phyloP scores from a whole-genome alignment of 495 filamentous ascomycete genomes.

The Sordaria brevicollis region DNA sequence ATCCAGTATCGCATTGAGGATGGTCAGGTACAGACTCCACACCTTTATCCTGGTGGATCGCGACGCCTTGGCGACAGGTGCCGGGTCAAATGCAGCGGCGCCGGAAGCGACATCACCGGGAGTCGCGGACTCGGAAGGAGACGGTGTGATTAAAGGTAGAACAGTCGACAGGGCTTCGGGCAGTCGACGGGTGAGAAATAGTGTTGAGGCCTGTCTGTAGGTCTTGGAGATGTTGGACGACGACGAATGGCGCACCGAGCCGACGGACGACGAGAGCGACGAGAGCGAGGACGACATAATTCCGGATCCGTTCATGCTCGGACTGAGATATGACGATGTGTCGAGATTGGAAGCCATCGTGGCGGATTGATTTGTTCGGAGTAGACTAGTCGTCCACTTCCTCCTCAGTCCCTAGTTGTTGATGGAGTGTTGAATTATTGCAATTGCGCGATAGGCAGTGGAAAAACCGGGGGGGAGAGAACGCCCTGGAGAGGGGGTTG shows the following conservation, averaged over 20 bases:
- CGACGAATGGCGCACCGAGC: constrained; percentile 44
- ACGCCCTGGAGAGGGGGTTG: background rate
- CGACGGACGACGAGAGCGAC: constrained; percentile 30
- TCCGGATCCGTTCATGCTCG: constrained; percentile 10
- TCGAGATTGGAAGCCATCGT: background rate
- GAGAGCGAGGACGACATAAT: constrained; percentile 37
- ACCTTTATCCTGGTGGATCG: constrained; percentile 79
- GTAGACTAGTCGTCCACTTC: background rate
- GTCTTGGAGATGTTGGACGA: constrained; percentile 64
- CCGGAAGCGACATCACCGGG: constrained; percentile 19
- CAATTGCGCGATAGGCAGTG: background rate
- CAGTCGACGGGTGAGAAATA: constrained; percentile 86
- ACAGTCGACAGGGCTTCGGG: constrained; percentile 78
- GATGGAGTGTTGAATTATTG: background rate
- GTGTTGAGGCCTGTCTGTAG: constrained; percentile 80
- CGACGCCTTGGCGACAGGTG: constrained; percentile 64
- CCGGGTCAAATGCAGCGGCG: constrained; percentile 30
- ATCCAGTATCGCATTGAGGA: constrained; percentile 83
- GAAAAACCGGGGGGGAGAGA: background rate
- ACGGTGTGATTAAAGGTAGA: constrained; percentile 60
- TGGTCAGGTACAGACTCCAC: constrained; percentile 92
- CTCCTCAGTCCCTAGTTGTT: background rate
- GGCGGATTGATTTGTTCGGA: background rate
- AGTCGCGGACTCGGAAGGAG: constrained; percentile 7
- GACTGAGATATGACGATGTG: background rate